Evolutionary conservation across 345 rosid species (phyloP).

Genomic region (Citropsis articulata): DNA sequence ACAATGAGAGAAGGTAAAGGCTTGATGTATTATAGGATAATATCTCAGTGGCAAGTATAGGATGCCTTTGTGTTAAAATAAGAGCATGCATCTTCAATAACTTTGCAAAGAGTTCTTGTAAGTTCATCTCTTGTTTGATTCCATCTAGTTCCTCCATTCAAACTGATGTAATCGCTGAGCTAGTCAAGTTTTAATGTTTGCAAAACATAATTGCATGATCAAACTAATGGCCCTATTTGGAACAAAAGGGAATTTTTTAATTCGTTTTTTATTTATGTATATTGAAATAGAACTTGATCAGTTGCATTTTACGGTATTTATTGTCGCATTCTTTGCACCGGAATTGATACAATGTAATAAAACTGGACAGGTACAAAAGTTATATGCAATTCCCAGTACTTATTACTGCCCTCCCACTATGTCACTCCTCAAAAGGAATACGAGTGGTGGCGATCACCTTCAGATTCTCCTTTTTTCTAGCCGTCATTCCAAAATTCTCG

Average conservation of each 20-base stretch:
- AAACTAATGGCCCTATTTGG: background rate
- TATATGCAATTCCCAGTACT: background rate
- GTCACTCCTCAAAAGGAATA: background rate
- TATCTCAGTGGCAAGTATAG: background rate
- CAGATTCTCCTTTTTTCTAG: conserved; percentile 2
- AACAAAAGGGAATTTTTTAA: background rate
- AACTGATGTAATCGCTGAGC: background rate
- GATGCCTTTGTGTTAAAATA: too few species aligned
- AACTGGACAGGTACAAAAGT: background rate
- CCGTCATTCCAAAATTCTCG: background rate
- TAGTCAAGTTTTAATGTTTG: background rate
- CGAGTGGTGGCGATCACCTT: background rate
- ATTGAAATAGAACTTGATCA: background rate
- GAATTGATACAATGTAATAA: background rate
- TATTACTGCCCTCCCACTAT: background rate
- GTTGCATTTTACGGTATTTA: background rate
- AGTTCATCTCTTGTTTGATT: background rate
- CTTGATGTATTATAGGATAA: background rate
- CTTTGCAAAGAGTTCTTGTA: too few species aligned
- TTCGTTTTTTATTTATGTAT: background rate
- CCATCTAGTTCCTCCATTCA: background rate
- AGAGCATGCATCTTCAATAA: too few species aligned
- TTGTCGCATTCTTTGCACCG: background rate
- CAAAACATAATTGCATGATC: background rate
- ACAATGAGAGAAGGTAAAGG: background rate